Percentiles rank a stretch among this genome's conserved stretches.
These are phyloP conservation scores for Cerrena zonata DNA, from an alignment of 1,284 basidiomycete genomes.

Conservation along the genomic window DNA sequence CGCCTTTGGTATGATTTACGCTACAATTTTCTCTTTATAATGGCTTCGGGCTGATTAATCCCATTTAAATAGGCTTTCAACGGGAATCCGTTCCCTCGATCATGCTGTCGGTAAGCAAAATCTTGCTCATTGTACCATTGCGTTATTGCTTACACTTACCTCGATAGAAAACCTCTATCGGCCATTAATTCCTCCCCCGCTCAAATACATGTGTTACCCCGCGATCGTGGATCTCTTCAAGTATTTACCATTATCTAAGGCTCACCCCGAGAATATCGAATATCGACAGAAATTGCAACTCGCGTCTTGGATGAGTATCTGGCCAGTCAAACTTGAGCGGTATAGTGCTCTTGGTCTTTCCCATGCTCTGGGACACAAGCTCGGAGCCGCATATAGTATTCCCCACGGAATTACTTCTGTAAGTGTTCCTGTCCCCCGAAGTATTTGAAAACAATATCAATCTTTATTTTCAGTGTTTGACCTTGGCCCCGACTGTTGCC, in stretches of 20 bases:
- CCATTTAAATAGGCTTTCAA: slow-evolving; percentile 73
- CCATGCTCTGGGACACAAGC: slow-evolving; percentile 68
- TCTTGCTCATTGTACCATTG: too few species aligned
- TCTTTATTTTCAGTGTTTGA: slow-evolving; percentile 53
- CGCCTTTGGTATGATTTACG: slow-evolving; percentile 64
- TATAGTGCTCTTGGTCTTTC: slow-evolving; percentile 66
- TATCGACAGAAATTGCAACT: slow-evolving; percentile 66
- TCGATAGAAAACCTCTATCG: slow-evolving; percentile 70
- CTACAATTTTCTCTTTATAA: too few species aligned
- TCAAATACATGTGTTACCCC: slow-evolving; percentile 61
- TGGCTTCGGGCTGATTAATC: too few species aligned
- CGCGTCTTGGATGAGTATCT: slow-evolving; percentile 76
- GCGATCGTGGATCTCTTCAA: slow-evolving; percentile 69
- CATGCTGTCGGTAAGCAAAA: slow-evolving; percentile 62
- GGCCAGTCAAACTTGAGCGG: slow-evolving; percentile 55
- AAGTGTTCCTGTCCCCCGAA: slow-evolving; percentile 18
- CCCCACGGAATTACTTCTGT: slow-evolving; percentile 80
- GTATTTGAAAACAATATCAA: not conserved
- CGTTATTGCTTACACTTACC: not conserved
- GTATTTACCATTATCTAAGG: slow-evolving; percentile 62
- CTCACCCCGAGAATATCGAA: slow-evolving; percentile 50
- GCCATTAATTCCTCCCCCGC: slow-evolving; percentile 48
- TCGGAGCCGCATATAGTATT: slow-evolving; percentile 73
- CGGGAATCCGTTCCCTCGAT: slow-evolving; percentile 71
- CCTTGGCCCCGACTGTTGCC: slow-evolving; percentile 58